Evolutionary conservation across 1,284 basidiomycete genomes (phyloP).

Genomic region (Bjerkandera adusta): DNA sequence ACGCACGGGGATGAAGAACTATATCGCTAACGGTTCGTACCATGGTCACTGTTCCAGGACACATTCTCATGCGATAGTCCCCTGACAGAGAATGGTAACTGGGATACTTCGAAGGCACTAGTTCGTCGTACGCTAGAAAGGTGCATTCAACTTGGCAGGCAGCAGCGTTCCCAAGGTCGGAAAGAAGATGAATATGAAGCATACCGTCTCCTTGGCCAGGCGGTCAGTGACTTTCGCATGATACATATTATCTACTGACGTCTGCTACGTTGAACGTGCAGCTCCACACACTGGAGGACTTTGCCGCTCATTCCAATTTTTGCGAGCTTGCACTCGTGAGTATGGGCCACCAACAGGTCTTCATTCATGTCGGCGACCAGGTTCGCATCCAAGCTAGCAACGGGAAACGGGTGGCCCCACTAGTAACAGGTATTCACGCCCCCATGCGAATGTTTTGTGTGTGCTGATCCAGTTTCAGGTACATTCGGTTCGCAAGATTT

Average conservation of each 20-base stretch:
- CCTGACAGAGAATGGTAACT: constrained; percentile 59
- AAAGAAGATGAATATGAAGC: constrained; percentile 84
- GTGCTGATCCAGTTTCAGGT: constrained; percentile 37
- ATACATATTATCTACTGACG: constrained; percentile 3
- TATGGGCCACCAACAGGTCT: constrained; percentile 77
- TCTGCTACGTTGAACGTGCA: constrained; percentile 23
- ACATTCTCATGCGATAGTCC: neutral
- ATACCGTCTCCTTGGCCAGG: constrained; percentile 74
- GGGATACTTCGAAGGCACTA: constrained; percentile 88
- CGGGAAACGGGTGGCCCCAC: constrained; percentile 75
- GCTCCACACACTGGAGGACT: constrained; percentile 86
- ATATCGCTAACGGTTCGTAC: constrained; percentile 77
- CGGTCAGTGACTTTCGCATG: constrained; percentile 41
- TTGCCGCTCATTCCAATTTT: constrained; percentile 88
- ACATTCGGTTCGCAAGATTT: constrained; percentile 91
- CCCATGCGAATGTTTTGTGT: too few relatives aligned
- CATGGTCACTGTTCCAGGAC: constrained; percentile 3
- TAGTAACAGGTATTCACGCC: constrained; percentile 70
- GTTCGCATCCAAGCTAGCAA: constrained; percentile 76
- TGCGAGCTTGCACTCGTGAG: constrained; percentile 78
- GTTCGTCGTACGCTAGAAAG: constrained; percentile 76
- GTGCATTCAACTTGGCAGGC: constrained; percentile 66
- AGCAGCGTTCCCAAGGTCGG: constrained; percentile 52
- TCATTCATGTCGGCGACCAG: constrained; percentile 87
- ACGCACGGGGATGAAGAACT: constrained; percentile 93